phyloP scores from a whole-genome alignment of 345 rosid species.

The Combretum micranthum region DNA sequence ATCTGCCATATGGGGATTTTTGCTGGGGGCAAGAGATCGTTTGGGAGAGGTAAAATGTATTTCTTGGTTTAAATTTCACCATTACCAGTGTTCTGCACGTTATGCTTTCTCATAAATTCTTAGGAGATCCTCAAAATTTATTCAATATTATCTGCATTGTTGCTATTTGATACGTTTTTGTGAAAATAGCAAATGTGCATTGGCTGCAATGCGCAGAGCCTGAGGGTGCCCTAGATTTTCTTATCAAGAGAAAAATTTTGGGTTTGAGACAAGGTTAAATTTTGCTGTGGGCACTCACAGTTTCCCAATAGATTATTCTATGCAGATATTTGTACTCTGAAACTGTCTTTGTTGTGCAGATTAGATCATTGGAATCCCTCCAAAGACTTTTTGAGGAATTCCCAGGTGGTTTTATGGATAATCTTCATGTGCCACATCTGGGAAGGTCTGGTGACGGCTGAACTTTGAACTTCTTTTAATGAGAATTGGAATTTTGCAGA shows the following conservation, averaged over 20 bases:
- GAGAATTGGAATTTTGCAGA: background rate
- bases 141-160: too few relatives aligned
- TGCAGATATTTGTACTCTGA: slow-evolving; percentile 5
- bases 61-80: background rate
- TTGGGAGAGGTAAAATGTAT: slow-evolving; percentile 76
- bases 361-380: slow-evolving; percentile 85
- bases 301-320: background rate
- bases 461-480: background rate
- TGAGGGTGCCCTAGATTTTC: too few relatives aligned
- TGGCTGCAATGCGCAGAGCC: too few relatives aligned
- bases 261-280: too few relatives aligned
- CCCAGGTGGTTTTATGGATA: slow-evolving; percentile 72
- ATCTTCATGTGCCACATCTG: slow-evolving; percentile 52
- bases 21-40: slow-evolving; percentile 96
- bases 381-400: slow-evolving; percentile 82
- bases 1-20: slow-evolving; percentile 88
- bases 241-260: too few relatives aligned
- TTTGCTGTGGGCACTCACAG: too few relatives aligned
- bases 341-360: slow-evolving; percentile 34
- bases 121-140: too few relatives aligned
- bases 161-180: too few relatives aligned
- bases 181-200: too few relatives aligned
- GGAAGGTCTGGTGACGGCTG: slow-evolving; percentile 31
- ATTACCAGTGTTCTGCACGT: background rate
- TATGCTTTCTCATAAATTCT: background rate